These are phyloP conservation scores for Leccinum incarnatum DNA, from an alignment of 768 basidiomycete genomes.

Conservation along the genomic window DNA sequence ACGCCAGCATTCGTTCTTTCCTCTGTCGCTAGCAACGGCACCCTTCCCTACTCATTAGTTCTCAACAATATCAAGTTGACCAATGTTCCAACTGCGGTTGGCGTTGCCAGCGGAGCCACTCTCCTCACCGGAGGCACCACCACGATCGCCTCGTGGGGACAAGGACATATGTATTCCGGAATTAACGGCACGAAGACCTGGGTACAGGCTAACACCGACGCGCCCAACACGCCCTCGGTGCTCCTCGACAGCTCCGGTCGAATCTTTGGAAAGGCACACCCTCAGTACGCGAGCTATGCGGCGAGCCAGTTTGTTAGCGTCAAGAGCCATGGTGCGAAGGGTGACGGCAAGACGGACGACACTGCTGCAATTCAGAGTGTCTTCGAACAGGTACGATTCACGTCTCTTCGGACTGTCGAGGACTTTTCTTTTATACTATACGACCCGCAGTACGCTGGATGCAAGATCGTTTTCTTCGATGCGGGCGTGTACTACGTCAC, in stretches of 20 bases:
- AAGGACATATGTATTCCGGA: slow-evolving; percentile 69
- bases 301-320: slow-evolving; percentile 67
- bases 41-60: slow-evolving; percentile 33
- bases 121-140: slow-evolving; percentile 37
- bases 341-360: slow-evolving; percentile 75
- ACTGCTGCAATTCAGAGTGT: slow-evolving; percentile 61
- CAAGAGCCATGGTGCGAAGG: slow-evolving; percentile 63
- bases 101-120: slow-evolving; percentile 27
- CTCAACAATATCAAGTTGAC: slow-evolving; percentile 35
- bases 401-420: neutral
- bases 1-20: slow-evolving; percentile 44
- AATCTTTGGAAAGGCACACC: slow-evolving; percentile 61
- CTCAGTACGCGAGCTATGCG: slow-evolving; percentile 63
- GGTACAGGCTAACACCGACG: slow-evolving; percentile 45
- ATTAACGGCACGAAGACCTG: slow-evolving; percentile 44
- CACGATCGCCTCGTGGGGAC: slow-evolving; percentile 57
- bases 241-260: slow-evolving; percentile 56
- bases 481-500: slow-evolving; percentile 52
- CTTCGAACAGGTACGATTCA: slow-evolving; percentile 47
- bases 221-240: slow-evolving; percentile 48
- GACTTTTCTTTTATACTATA: neutral
- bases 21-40: slow-evolving; percentile 29
- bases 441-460: slow-evolving; percentile 52
- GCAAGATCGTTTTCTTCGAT: slow-evolving; percentile 81
- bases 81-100: slow-evolving; percentile 37